phyloP scores from a whole-genome alignment of 805 yeast genomes.

The Hanseniaspora osmophila region DNA sequence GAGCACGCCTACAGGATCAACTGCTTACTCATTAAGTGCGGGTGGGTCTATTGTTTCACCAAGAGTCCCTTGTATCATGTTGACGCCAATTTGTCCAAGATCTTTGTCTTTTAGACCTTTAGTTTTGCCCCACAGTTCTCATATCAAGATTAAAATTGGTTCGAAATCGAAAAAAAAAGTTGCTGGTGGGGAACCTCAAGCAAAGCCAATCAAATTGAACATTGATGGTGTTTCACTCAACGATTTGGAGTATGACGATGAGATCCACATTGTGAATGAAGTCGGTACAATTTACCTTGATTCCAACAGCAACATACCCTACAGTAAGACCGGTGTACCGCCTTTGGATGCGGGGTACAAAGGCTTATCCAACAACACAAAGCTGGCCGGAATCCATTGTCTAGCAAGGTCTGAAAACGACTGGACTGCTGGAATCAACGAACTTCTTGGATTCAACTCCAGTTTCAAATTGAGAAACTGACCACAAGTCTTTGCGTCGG shows the following conservation, averaged over 20 bases:
- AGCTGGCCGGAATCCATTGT: constrained; percentile 65
- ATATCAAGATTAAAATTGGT: constrained; percentile 48
- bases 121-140: constrained; percentile 65
- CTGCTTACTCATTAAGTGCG: constrained; percentile 78
- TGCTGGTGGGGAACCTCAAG: constrained; percentile 21
- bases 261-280: constrained; percentile 57
- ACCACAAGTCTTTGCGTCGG: no score
- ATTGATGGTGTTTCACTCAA: constrained; percentile 77
- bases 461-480: constrained; percentile 40
- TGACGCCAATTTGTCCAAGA: constrained; percentile 87
- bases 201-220: constrained; percentile 41
- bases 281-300: constrained; percentile 45
- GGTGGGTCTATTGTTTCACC: constrained; percentile 95
- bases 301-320: constrained; percentile 33
- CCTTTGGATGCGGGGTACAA: constrained; percentile 6
- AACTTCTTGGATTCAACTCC: constrained; percentile 76
- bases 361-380: constrained; percentile 8
- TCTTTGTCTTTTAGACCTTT: constrained; percentile 84
- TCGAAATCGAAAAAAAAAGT: constrained; percentile 26
- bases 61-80: constrained; percentile 60
- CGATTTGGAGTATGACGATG: constrained; percentile 60
- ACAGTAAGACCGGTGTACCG: constrained; percentile 9
- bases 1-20: constrained; percentile 89
- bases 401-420: constrained; percentile 71
- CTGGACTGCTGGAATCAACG: constrained; percentile 86